Conservation (phyloP, 164 flowering plant genomes). For the Taxillus chinensis region DNA sequence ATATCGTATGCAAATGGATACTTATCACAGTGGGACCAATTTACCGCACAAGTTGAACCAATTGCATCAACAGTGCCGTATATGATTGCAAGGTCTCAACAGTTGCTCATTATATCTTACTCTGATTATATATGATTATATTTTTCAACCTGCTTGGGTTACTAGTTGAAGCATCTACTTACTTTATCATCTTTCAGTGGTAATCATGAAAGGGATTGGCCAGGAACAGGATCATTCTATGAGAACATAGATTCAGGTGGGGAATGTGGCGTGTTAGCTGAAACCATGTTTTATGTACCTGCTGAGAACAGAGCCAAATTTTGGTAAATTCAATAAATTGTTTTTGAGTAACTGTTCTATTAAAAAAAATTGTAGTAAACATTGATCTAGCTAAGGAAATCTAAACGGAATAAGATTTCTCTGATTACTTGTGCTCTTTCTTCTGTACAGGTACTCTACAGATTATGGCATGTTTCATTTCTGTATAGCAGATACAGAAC, state of each 20-base stretch:
- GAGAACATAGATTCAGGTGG: conserved; percentile 63
- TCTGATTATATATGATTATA: not conserved
- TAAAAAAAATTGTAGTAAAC: not conserved
- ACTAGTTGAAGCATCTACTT: not conserved
- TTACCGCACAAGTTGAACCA: conserved; percentile 75
- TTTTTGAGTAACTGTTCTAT: not conserved
- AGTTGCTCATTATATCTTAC: not conserved
- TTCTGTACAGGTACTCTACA: conserved; percentile 51
- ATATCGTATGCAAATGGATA: conserved; percentile 73
- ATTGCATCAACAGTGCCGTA: conserved; percentile 75
- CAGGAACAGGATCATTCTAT: conserved; percentile 74
- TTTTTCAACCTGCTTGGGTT: not conserved
- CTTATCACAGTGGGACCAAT: conserved; percentile 92
- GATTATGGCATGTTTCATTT: conserved; percentile 88
- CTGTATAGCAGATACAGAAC: conserved; percentile 78
- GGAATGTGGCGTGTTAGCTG: conserved; percentile 79
- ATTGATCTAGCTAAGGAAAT: too few relatives aligned
- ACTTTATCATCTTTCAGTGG: conserved; percentile 42
- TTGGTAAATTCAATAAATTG: conserved; percentile 37
- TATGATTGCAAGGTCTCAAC: conserved; percentile 71
- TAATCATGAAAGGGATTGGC: conserved; percentile 92
- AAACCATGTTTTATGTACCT: conserved; percentile 81
- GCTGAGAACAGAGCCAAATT: conserved; percentile 81
- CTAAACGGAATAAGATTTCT: too few relatives aligned
- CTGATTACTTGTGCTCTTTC: not conserved